Evolutionary conservation across 1,284 basidiomycete species (phyloP), one percentile per base, ranked within the genome.

Genomic region (Golubevia sp.): DNA sequence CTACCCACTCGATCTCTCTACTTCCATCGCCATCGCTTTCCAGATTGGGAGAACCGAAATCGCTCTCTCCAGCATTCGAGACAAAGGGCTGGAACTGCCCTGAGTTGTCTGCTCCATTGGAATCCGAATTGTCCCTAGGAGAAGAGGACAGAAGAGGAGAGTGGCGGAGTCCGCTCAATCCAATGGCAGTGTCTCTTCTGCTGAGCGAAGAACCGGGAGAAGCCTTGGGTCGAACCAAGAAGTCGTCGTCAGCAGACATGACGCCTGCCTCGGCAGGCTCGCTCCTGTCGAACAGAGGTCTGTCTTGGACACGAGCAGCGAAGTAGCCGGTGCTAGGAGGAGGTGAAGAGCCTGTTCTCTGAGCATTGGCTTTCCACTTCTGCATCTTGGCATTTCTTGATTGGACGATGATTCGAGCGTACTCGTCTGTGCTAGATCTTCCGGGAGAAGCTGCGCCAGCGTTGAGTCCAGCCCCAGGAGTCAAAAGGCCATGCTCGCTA

Each of bases 351-450:
- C 51, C 27, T 15, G 51, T 25, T n/a, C 27, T 53, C 18, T 26
- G 30, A 34, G 30, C 4, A 34, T 34, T 34, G 30, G 66, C 57
- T 52, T 68, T 62, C 76, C 76, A 79, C 61, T 77, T 77, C 54
- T 75, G 74, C 73, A 79, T 73, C 67, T 79, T 79, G 49, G 76
- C 76, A 24, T 77, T 77, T 7, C 76, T 66, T 54, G 70, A 75
- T 58, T 77, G 73, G 11, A 77, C 64, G 51, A 79, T 79, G 70
- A 79, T 75, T 53, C 73, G 66, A 1, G 74, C 75, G 49, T 77
- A 78, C 62, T 78, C 76, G 62, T 78, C 76, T 8, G 74, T 78
- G 13, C 74, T 34, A 34, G 30, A 34, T 34, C 30, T 34, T 44
- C 38, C 71, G 2, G 70, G 63, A 56, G 21, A 25, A 24, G 58